Evolutionary conservation across 176 grass and related monocot genomes (phyloP).

Genomic region (Phoenix dactylifera): DNA sequence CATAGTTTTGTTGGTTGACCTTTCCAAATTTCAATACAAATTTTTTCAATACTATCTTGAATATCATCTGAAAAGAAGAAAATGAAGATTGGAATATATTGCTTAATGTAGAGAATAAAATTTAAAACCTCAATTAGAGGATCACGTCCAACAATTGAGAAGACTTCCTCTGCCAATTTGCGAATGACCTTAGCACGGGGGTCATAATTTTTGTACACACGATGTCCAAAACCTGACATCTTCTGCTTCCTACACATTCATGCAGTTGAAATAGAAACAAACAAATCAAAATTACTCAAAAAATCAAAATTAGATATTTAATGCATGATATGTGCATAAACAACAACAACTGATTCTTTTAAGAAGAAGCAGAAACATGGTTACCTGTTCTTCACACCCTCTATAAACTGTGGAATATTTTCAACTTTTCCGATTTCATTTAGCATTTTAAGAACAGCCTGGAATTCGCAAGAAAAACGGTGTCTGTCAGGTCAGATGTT

Average conservation of each 20-base stretch:
- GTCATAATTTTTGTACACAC: conserved; percentile 98
- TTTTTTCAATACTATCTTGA: too few relatives aligned
- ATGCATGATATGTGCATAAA: too few relatives aligned
- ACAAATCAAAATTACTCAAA: too few relatives aligned
- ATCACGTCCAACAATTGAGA: conserved; percentile 90
- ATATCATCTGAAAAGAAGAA: too few relatives aligned
- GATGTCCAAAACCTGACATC: conserved; percentile 92
- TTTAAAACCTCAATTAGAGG: conserved; percentile 75
- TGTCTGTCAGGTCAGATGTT: background rate
- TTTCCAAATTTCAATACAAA: too few relatives aligned
- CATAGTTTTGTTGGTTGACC: too few relatives aligned
- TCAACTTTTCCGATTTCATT: conserved; percentile 84
- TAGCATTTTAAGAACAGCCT: conserved; percentile 98
- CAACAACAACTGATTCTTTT: too few relatives aligned
- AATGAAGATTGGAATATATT: too few relatives aligned
- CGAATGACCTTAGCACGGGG: conserved; percentile 93
- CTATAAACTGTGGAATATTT: conserved; percentile 91
- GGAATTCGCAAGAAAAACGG: conserved; percentile 19
- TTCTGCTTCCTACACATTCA: conserved; percentile 58
- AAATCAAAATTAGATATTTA: too few relatives aligned
- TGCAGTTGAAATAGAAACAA: too few relatives aligned
- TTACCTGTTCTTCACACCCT: conserved; percentile 96
- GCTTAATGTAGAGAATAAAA: too few relatives aligned
- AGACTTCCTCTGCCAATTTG: conserved; percentile 91
- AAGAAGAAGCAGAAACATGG: background rate